Base-by-base conservation (phyloP, 192 early-diverging fungal species). In the Coemansia sp. region DNA sequence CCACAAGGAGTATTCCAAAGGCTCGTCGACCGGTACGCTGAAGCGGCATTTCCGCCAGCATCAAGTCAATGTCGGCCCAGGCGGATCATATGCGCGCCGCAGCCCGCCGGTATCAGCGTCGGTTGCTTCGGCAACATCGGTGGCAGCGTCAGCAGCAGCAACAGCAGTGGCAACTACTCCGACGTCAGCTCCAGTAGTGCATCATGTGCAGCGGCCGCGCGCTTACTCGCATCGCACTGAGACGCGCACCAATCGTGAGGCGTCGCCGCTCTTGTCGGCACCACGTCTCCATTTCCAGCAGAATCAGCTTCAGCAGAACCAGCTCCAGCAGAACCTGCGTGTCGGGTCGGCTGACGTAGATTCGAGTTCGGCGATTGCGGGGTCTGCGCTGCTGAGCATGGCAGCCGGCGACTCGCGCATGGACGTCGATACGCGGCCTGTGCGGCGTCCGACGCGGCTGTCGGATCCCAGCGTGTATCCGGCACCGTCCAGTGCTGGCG, bases 41-140 rank as follows among this genome's bases (percentile, higher is more conserved):
- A 84, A 84, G 68, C 76, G 81, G 11, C 81, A 84, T 51, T 84
- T 76, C 54, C 66, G 73, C 11, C 76, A 77, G 76, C 81, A 84
- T 48, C 81, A 84, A 67, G 60, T 69, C 53, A 83, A 83, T 16
- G 69, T 77, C 0, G 51, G 51, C 46, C 19, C 69, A 10, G 45
- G 55, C 19, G 39, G 19, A 51, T 46, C 74, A 17, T 75, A 69
- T 53, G 42, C 68, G 45, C 70, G 73, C 17, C 53, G 64, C 32
- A 74, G 77, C 54, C 65, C 77, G 59, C 77, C 77, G 49, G 25
- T 57, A 25, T 1, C n/a, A 19, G 17, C n/a, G n/a, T 32, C 32
- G 32, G 32, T 32, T 32, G 32, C 32, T 4, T 32, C 32, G 32
- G 32, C 32, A 32, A 32, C 32, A 32, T 32, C 32, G 32, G 32